Base-by-base conservation (phyloP, 148 eudicot species). In the Suaeda aralocaspica region DNA sequence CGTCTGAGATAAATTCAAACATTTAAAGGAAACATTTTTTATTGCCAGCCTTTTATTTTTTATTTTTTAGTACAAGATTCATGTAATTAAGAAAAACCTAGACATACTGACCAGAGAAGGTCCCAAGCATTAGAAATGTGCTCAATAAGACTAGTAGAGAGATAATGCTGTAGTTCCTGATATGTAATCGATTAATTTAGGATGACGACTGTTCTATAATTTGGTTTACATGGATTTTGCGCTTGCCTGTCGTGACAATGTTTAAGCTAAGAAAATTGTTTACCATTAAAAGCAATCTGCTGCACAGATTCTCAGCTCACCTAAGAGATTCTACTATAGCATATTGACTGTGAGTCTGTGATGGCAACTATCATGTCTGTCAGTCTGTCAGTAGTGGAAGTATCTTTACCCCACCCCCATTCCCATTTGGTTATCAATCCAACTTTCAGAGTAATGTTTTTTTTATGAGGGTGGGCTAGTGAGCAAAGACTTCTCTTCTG, bases 401-500 rank as follows among this genome's bases (percentile, higher is more conserved):
- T 10, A 19, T n/a, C 64, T 16, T 18, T 4, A n/a, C 39, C 18
- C 24, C 1, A 33, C 21, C 42, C 24, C 59, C 41, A 8, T 36
- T 36, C n/a, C n/a, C n/a, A 36, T 53, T 30, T 51, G 26, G 26
- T 69, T 24, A 5, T 58, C 64, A 41, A 55, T 55, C 63, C 34
- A 24, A 48, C 22, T 5, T 21, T 5, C 10, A 5, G 45, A 36
- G 41, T 36, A 3, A 36, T 36, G 41, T 36, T 36, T 4, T 36
- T 63, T 25, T 42, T 26, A 51, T 64, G 28, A 64, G 26, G 29
- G 5, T 26, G 64, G 41, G n/a, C 52, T 22, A 44, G 29, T 64
- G 30, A 73, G 59, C 68, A 51, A 63, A 67, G 15, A 73, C 13
- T 36, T 41, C 5, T 11, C 5, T 64, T 55, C 21, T 30, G 70